Percentiles rank a stretch among this genome's conserved stretches.
Conservation (phyloP, 2,329 filamentous ascomycete species). For the Calcarisporium arbuscula region DNA sequence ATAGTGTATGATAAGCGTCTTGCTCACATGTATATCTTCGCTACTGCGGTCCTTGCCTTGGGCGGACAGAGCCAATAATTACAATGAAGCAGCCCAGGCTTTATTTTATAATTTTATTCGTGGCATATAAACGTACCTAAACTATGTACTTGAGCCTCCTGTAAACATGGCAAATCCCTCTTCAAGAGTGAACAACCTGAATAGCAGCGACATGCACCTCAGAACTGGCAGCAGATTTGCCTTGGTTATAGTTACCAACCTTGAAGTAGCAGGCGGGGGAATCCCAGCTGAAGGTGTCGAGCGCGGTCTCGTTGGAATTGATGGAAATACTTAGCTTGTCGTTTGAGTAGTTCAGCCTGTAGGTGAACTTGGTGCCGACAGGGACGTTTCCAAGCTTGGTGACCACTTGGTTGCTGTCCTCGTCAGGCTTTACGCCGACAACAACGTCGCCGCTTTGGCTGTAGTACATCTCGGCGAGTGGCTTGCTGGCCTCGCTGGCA, state of each 20-base stretch:
- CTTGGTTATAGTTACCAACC: slow-evolving; percentile 31
- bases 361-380: slow-evolving; percentile 27
- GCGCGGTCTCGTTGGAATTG: slow-evolving; percentile 18
- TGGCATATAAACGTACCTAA: too few relatives aligned
- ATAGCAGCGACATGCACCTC: slow-evolving; percentile 19
- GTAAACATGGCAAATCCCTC: too few relatives aligned
- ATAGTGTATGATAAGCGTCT: too few relatives aligned
- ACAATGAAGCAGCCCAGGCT: too few relatives aligned
- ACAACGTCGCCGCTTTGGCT: slow-evolving; percentile 24
- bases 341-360: slow-evolving; percentile 29
- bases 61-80: too few relatives aligned
- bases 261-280: slow-evolving; percentile 30
- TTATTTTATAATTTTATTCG: too few relatives aligned
- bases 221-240: slow-evolving; percentile 16
- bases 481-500: slow-evolving; percentile 28
- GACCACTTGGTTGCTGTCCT: slow-evolving; percentile 23
- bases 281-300: slow-evolving; percentile 22
- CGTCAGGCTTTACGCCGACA: slow-evolving; percentile 29
- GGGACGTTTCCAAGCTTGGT: slow-evolving; percentile 26
- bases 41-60: too few relatives aligned
- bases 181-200: slow-evolving; percentile 41
- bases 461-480: slow-evolving; percentile 33
- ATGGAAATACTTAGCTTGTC: slow-evolving; percentile 24
- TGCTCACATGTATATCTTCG: too few relatives aligned
- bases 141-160: too few relatives aligned